A percentile compares a stretch with the other conserved stretches of the same genome.
These are phyloP conservation scores for Sporothrix protearum DNA, from an alignment of 2,329 filamentous ascomycete genomes.

Conservation along the genomic window DNA sequence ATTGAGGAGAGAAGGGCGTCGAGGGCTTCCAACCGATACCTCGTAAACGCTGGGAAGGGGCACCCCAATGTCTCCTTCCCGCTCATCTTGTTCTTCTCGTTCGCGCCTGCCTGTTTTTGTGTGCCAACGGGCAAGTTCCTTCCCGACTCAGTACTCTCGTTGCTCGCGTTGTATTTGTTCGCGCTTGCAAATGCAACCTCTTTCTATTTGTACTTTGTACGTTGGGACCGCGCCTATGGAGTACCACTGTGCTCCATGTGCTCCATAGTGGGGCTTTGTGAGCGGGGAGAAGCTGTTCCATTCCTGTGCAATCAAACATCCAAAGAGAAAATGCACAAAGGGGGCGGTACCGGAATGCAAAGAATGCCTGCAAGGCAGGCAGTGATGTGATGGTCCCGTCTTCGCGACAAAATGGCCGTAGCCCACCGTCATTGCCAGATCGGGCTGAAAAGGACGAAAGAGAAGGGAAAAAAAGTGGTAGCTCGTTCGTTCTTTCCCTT, in stretches of 20 bases:
- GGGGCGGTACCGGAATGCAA: constrained; percentile 7
- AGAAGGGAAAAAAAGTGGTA: neutral
- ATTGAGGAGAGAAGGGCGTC: neutral
- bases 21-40: neutral
- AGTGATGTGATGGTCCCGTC: constrained; percentile 9
- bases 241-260: too few species aligned
- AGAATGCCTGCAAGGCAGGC: constrained; percentile 19
- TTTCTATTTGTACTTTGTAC: constrained; percentile 5
- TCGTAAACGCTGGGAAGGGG: neutral
- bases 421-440: neutral
- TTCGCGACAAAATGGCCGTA: neutral
- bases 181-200: neutral
- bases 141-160: neutral
- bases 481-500: neutral
- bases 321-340: neutral
- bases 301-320: constrained; percentile 12
- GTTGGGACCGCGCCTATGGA: constrained; percentile 1
- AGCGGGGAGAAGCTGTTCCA: constrained; percentile 14
- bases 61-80: neutral
- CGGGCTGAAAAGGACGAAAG: neutral
- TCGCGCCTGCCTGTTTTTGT: neutral
- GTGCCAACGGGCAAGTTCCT: neutral
- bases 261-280: constrained; percentile 3
- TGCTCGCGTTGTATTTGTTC: neutral
- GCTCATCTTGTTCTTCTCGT: neutral